Base-by-base conservation (phyloP, 1,284 basidiomycete species). In the Rhodotorula sp. region DNA sequence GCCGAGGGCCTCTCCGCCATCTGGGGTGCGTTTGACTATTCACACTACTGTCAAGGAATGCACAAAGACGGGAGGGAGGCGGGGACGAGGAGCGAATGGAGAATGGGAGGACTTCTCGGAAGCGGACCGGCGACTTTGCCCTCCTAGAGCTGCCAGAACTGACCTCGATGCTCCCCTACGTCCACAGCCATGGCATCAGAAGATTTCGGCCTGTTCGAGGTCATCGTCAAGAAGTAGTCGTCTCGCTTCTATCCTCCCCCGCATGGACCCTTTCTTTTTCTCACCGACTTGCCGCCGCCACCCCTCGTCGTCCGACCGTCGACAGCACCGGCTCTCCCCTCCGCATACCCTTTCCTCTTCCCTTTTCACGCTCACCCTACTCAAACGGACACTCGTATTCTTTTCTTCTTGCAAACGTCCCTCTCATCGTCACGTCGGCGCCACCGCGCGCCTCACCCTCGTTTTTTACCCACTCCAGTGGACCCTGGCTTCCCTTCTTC, bases 1-100 rank as follows among this genome's bases (percentile, higher is more conserved):
- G 77, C 80, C 20, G 80, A 81, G 62, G 80, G 79, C 48, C 59
- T 79, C 49, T 79, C 79, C 6, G 80, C 81, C 6, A 79, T 81
- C 47, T 81, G 80, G 74, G 39, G 39, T 44, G 39, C 39, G 39
- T 44, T 44, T 44, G 11, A 44, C 39, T 3, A 44, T 6, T 13
- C 39, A 15, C 13, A 44, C 39, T 44, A n/a, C 39, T 44, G 39
- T 3, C 39, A 17, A 13, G 19, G 39, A 13, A 44, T 3, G 13
- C 11, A 44, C n/a, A 13, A 13, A 44, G 13, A 44, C 11, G 19
- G 39, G 39, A 10, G 39, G 13, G 13, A 17, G 7, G 39, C 39
- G 11, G 3, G 39, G 39, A 44, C 13, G 39, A 8, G 19, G 39
- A 44, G 39, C 36, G 8, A n/a, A 17, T 15, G 39, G 9, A 44